Evolutionary conservation across 352 stramenopile species (phyloP), one percentile per base, ranked within the genome.

Genomic region (Phytopythium litorale): DNA sequence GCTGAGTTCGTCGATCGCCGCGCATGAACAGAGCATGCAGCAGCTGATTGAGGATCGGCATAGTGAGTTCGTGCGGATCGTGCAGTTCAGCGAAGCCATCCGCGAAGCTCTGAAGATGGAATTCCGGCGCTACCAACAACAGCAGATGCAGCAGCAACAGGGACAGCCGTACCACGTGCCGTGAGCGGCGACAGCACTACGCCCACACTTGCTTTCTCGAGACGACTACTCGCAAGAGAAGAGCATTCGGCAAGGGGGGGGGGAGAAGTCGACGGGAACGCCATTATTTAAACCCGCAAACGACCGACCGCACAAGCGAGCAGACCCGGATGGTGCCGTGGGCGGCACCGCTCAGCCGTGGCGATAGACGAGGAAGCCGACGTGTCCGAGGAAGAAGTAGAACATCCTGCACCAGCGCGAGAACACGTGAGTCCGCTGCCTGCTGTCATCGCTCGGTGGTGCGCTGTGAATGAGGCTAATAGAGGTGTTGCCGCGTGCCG

Each of bases 331-430:
- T 25, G 42, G 9, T 25, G 42, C 5, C 42, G 42, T 15, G 15
- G 18, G 42, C 7, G 42, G 7, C 19, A 1, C 42, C 30, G 56
- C 40, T 75, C 37, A 93, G 33, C 81, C 79, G 56, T 92, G 82
- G 7, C 76, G 74, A 66, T 88, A 89, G 23, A 94, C 78, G 28
- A 93, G 76, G 58, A 93, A 92, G 25, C 82, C 80, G 65, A 92
- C 87, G 56, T 91, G 84, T 37, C 81, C 81, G 25, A 93, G 60
- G 53, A 91, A 93, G 59, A 93, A 91, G 63, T 93, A 91, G 11
- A 89, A 51, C 81, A 93, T 89, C 58, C 84, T 92, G 53, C n/a
- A 49, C 33, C 19, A 60, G 30, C 45, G 8, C 42, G 51, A 19
- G 60, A 25, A 38, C 65, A 55, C 11, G 49, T 54, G 28, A 60